These are phyloP conservation scores for Colletotrichum salicis DNA, from an alignment of 2,329 filamentous ascomycete species.

Conservation along the genomic window DNA sequence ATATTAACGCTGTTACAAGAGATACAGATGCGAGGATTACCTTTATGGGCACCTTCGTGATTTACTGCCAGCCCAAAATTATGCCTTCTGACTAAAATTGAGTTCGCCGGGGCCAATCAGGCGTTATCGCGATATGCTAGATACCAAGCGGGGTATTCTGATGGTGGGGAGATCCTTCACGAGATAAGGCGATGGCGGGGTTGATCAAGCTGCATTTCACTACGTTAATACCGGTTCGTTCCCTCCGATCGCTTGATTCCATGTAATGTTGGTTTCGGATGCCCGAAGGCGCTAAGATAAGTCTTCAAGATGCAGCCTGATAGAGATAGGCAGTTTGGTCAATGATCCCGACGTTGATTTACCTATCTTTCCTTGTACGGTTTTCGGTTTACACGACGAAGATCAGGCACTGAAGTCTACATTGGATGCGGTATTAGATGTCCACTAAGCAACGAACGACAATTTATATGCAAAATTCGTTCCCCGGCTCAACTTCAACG, in stretches of 20 bases:
- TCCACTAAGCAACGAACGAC: not conserved
- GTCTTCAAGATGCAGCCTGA: not conserved
- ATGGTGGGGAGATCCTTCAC: conserved; percentile 8
- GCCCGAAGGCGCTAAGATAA: not conserved
- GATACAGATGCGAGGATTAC: not conserved
- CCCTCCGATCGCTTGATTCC: not conserved
- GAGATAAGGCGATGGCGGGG: conserved; percentile 6
- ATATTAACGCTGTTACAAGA: not conserved
- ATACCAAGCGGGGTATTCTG: not conserved
- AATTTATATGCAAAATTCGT: not conserved
- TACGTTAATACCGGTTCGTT: not conserved
- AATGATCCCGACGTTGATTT: not conserved
- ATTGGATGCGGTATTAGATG: not conserved
- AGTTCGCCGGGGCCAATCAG: not conserved
- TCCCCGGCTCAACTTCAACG: fast-evolving
- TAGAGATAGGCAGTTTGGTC: not conserved
- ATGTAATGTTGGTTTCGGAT: not conserved
- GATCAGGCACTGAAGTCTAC: not conserved
- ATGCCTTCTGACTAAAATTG: not conserved
- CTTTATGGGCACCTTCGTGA: not conserved
- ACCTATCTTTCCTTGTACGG: not conserved
- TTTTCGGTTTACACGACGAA: not conserved
- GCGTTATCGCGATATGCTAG: not conserved
- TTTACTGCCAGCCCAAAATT: not conserved
- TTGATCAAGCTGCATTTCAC: not conserved